Conservation (phyloP, 2,329 filamentous ascomycete species). For the Akanthomyces lecanii region DNA sequence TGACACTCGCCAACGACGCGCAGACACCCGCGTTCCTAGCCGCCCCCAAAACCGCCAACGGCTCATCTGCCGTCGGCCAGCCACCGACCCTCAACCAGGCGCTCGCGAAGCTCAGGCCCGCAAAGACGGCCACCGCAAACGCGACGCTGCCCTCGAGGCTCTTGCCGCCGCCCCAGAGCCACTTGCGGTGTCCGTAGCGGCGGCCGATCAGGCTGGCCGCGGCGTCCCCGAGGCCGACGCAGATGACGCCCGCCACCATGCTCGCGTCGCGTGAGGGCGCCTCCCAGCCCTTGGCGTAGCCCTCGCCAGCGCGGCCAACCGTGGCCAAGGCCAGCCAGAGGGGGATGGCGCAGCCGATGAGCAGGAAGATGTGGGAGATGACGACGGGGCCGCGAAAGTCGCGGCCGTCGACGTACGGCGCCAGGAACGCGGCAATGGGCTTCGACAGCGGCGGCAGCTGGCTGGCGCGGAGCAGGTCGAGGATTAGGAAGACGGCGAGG, state of each 20-base stretch:
- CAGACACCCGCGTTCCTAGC: slow-evolving; percentile 69
- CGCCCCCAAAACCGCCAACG: slow-evolving; percentile 29
- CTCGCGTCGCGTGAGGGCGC: slow-evolving; percentile 69
- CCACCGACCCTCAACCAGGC: slow-evolving; percentile 72
- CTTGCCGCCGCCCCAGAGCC: slow-evolving; percentile 96
- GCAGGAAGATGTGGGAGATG: slow-evolving; percentile 90
- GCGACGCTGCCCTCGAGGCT: slow-evolving; percentile 83
- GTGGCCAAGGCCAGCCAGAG: slow-evolving; percentile 83
- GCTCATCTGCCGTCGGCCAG: slow-evolving; percentile 57
- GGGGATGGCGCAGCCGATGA: slow-evolving; percentile 92
- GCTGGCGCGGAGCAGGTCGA: slow-evolving; percentile 85
- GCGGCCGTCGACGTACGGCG: slow-evolving; percentile 89
- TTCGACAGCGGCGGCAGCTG: slow-evolving; percentile 87
- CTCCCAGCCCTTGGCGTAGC: slow-evolving; percentile 69
- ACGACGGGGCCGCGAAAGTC: slow-evolving; percentile 93
- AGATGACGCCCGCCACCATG: slow-evolving; percentile 90
- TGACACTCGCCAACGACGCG: slow-evolving; percentile 77
- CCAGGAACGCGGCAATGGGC: slow-evolving; percentile 79
- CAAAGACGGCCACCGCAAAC: slow-evolving; percentile 74
- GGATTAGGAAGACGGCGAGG: slow-evolving; percentile 77
- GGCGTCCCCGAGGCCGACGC: slow-evolving; percentile 91
- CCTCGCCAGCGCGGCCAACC: slow-evolving; percentile 52
- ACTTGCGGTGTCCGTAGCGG: slow-evolving; percentile 81
- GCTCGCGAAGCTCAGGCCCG: slow-evolving; percentile 66
- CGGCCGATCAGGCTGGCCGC: slow-evolving; percentile 87